Conservation (phyloP, 1,139 yeast genomes). For the Pneumocystis sp. region DNA sequence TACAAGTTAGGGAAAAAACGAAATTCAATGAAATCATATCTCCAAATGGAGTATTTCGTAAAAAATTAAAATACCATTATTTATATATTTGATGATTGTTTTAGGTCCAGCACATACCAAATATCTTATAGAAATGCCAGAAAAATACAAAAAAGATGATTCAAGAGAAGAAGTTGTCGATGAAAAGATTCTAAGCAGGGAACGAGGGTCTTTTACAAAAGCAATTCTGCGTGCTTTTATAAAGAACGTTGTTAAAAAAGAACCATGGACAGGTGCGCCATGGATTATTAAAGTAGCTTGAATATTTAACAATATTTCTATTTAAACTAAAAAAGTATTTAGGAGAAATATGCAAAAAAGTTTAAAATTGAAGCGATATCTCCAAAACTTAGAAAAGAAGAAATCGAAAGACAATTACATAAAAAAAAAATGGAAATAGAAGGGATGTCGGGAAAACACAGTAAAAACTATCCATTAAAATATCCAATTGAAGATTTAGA, state of each 20-base stretch:
- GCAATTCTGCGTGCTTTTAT: constrained; percentile 79
- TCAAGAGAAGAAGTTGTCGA: constrained; percentile 45
- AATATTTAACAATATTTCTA: neutral
- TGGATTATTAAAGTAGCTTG: constrained; percentile 75
- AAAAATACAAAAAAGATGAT: constrained; percentile 24
- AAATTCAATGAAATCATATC: constrained; percentile 26
- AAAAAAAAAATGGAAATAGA: constrained; percentile 1
- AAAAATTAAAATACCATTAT: neutral
- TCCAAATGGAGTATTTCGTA: constrained; percentile 28
- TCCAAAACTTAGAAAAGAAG: constrained; percentile 17
- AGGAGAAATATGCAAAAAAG: constrained; percentile 27
- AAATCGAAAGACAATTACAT: constrained; percentile 14
- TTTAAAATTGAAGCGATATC: constrained; percentile 27
- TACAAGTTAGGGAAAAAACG: constrained; percentile 43
- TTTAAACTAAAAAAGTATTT: neutral
- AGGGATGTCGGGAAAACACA: neutral
- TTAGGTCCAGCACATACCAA: constrained; percentile 48
- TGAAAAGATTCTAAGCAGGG: constrained; percentile 59
- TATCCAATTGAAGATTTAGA: constrained; percentile 14
- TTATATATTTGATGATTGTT: neutral
- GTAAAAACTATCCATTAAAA: neutral
- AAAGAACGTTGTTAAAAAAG: constrained; percentile 68
- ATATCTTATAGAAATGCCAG: constrained; percentile 50
- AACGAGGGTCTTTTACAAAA: constrained; percentile 76
- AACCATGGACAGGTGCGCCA: constrained; percentile 81